Conservation (phyloP, 805 yeast species). For the Kuraishia capsulata region DNA sequence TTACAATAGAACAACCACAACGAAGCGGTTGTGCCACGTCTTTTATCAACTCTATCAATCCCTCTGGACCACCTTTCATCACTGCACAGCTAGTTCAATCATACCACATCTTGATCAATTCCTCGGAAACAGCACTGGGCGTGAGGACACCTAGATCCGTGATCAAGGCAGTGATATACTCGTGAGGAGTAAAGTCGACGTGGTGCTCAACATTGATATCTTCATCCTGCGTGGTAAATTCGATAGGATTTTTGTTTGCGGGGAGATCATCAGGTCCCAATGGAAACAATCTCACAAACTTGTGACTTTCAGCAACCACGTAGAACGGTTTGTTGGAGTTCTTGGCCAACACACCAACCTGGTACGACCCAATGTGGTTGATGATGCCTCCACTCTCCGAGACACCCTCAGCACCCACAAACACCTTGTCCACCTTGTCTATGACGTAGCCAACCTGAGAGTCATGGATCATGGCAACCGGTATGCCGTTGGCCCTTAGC, state of each 20-base stretch:
- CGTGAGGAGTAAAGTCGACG: conserved; percentile 93
- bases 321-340: conserved; percentile 88
- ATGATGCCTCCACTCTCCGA: conserved; percentile 98
- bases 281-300: conserved; percentile 94
- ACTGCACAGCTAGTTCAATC: conserved; percentile 38
- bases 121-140: conserved; percentile 98
- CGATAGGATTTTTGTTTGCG: conserved; percentile 35
- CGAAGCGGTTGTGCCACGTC: no score
- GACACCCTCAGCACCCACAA: conserved; percentile 98
- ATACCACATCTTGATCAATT: conserved; percentile 95
- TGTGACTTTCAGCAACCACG: conserved; percentile 91
- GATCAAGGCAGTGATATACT: conserved; percentile 87
- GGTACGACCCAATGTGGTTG: conserved; percentile 90
- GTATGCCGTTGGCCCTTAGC: conserved; percentile 65
- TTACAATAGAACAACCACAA: no score
- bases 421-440: conserved; percentile 83
- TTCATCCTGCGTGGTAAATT: conserved; percentile 26
- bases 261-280: conserved; percentile 89
- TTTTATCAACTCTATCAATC: no score
- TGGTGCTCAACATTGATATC: conserved; percentile 39
- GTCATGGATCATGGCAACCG: conserved; percentile 83
- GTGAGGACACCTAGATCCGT: conserved; percentile 96
- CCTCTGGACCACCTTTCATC: no score
- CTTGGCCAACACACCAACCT: conserved; percentile 86
- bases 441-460: conserved; percentile 90